These are phyloP conservation scores for Candida peoriensis DNA, from an alignment of 805 yeast genomes.

Conservation along the genomic window DNA sequence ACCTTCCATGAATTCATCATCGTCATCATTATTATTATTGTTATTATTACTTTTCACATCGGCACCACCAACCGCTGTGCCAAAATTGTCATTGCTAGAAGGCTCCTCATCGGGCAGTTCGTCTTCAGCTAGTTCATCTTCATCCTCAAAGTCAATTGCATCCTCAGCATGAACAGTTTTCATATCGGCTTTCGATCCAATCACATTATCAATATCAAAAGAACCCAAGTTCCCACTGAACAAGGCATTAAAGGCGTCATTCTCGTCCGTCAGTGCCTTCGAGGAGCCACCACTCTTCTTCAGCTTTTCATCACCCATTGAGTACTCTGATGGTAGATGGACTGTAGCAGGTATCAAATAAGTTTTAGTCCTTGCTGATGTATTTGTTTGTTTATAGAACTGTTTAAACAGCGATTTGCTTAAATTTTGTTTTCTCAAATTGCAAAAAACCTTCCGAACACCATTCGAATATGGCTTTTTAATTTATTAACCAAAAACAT, in stretches of 20 bases:
- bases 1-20: conserved; percentile 8
- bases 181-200: conserved; percentile 18
- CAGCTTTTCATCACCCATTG: too few relatives aligned
- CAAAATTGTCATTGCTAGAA: conserved; percentile 23
- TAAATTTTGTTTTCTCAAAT: too few relatives aligned
- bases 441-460: too few relatives aligned
- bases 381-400: too few relatives aligned
- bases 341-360: too few relatives aligned
- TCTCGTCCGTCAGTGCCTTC: conserved; percentile 29
- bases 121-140: conserved; percentile 91
- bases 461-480: too few relatives aligned
- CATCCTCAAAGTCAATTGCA: conserved; percentile 92
- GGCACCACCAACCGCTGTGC: too few relatives aligned
- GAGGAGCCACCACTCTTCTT: conserved; percentile 5
- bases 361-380: too few relatives aligned
- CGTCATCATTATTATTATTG: conserved; percentile 7
- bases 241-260: conserved; percentile 33
- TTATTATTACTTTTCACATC: conserved; percentile 8
- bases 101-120: conserved; percentile 40
- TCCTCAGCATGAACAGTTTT: conserved; percentile 73
- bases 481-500: too few relatives aligned
- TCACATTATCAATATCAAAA: conserved; percentile 15
- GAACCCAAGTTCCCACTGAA: conserved; percentile 31
- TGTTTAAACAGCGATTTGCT: too few relatives aligned
- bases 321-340: too few relatives aligned